Evolutionary conservation across 768 basidiomycete species (phyloP), one percentile per base, ranked within the genome.

Genomic region (Cystobasidiopsis lactophilus): DNA sequence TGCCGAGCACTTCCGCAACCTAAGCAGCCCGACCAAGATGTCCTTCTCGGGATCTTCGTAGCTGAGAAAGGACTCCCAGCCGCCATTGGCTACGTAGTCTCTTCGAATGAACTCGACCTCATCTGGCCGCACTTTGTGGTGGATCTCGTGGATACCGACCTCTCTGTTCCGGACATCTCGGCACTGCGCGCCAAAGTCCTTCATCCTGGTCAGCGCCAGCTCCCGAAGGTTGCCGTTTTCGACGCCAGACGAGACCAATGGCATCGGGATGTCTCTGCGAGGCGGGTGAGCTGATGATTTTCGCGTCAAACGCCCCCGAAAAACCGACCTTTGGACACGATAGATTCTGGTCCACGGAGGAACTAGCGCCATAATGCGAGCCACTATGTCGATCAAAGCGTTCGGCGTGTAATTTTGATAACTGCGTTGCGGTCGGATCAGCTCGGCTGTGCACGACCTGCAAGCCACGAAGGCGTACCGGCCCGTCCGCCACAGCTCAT

Each of bases 401-500:
- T 96, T 96, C n/a, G 93, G 85, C 9, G 89, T 93, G 66, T 98
- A 98, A 65, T 98, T 98, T 70, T 93, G 96, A 68, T 95, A 95
- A 63, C 84, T 74, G n/a, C 33, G 9, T 7, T 16, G 33, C 33
- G n/a, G n/a, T n/a, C n/a, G n/a, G n/a, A n/a, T 85, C 86, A 30
- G 88, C 27, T 65, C 45, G 14, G 45, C 33, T 27, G 26, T 13
- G 14, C 26, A 29, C 24, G 45, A 29, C 5, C 21, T 44, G n/a
- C 41, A 9, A 26, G 11, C 9, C 7, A 26, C 10, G 21, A 19
- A 10, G 26, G 30, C 24, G 55, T 64, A 62, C 40, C 62, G 47
- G 7, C 62, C 62, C 2, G 62, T 63, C 2, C 62, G 52, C 63
- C 61, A 64, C 16, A 62, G 57, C 46, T 64, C 63, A 54, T 63